A percentile compares a stretch with the other conserved stretches of the same genome.
These are phyloP conservation scores for Boletus eberwhitei DNA, from an alignment of 768 basidiomycete genomes.

Conservation along the genomic window DNA sequence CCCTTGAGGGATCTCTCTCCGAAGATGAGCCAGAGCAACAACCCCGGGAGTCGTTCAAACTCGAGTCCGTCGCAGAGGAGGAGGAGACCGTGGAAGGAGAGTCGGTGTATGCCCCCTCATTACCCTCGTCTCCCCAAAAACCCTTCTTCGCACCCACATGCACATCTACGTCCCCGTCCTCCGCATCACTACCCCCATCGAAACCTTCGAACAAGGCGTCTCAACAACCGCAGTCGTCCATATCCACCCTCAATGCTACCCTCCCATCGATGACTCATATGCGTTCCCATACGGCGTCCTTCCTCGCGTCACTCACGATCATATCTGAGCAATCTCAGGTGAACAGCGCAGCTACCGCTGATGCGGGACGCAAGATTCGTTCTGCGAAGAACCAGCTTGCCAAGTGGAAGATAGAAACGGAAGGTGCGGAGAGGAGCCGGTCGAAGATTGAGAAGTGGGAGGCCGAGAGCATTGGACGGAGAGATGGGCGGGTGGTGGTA, in stretches of 20 bases:
- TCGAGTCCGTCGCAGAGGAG: slow-evolving; percentile 41
- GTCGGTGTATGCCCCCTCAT: slow-evolving; percentile 37
- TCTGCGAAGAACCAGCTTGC: slow-evolving; percentile 81
- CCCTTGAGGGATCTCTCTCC: slow-evolving; percentile 42
- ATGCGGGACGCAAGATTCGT: slow-evolving; percentile 83
- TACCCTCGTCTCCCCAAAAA: slow-evolving; percentile 50
- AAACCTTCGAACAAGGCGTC: slow-evolving; percentile 22
- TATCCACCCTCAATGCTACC: slow-evolving; percentile 30
- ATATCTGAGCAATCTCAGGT: slow-evolving; percentile 89
- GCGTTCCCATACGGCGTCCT: slow-evolving; percentile 69
- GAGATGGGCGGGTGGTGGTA: slow-evolving; percentile 70
- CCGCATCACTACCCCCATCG: slow-evolving; percentile 41
- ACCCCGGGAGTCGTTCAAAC: slow-evolving; percentile 26
- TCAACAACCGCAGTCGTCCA: slow-evolving; percentile 27
- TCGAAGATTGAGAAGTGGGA: slow-evolving; percentile 80
- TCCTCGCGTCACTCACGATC: slow-evolving; percentile 69
- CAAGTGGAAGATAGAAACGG: slow-evolving; percentile 78
- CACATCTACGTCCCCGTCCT: slow-evolving; percentile 46
- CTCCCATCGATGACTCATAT: slow-evolving; percentile 68
- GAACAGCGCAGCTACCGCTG: slow-evolving; percentile 79
- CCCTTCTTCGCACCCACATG: slow-evolving; percentile 53
- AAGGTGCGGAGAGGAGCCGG: slow-evolving; percentile 79
- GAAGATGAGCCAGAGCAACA: slow-evolving; percentile 30
- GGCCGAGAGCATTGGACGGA: slow-evolving; percentile 40
- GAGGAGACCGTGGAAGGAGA: slow-evolving; percentile 39